Evolutionary conservation across 1,139 yeast species (phyloP), one percentile per base, ranked within the genome.

Genomic region (Hansenula sp.): DNA sequence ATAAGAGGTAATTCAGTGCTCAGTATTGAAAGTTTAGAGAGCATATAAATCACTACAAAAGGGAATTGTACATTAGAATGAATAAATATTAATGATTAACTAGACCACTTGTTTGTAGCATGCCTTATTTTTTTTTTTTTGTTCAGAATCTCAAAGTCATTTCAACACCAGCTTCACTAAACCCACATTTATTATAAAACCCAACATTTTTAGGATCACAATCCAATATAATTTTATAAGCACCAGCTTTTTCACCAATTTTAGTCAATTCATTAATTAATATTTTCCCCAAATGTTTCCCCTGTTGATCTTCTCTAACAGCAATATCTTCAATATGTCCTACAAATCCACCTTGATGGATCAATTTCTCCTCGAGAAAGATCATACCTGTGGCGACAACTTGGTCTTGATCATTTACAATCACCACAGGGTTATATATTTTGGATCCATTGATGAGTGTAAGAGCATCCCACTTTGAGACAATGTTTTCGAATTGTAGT

Each of bases 301-400:
- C 98, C 56, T 90, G 97, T 60, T 86, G 88, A 14, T 72, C 65
- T 29, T 63, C 61, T 27, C 79, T 75, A 6, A 92, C 96, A 1
- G 97, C 86, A 45, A 92, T 90, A 59, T 92, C 98, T 59, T 92
- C 98, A 47, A 92, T 84, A 63, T 92, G 98, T 6, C 97, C 98
- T 12, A 88, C 95, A 40, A 71, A 62, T 0, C 96, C 95, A 60
- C 94, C 81, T 37, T 69, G 77, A 60, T 90, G 97, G 12, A 83
- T 80, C 44, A 80, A 52, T 54, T 84, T 84, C 39, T 65, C 66
- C 54, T 84, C 94, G 16, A 84, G 61, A 6, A 83, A 62, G 7
- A 69, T 53, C 61, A 78, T 55, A 31, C 71, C 79, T 0, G 73
- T 66, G 0, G 75, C 79, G 1, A 71, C 76, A 16, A 74, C 64